Base-by-base conservation (phyloP, 176 grass and related monocot genomes). In the Neostapfia colusana region DNA sequence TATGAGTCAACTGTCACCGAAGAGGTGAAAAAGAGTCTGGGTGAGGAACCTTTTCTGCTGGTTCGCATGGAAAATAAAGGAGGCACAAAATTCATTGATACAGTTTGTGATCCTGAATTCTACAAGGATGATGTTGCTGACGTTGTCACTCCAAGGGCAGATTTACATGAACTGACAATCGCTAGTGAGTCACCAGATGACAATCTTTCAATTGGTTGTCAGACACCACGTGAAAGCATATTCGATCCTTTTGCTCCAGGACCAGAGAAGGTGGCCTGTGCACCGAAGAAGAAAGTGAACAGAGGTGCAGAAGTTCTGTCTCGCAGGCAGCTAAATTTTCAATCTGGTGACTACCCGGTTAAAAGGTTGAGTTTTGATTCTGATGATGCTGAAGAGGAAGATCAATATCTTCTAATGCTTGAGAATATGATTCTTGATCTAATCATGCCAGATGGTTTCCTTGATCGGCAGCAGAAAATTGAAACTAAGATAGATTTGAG, bases 171-270 rank as follows among this genome's bases (percentile, higher is more conserved):
- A 60, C 15, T 72, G 44, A 58, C 60, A 1, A 58, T 65, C 74
- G 63, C 70, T 59, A 50, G 36, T 18, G 55, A 65, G 40, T 39
- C 18, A 54, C 10, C 80, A 57, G 69, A 87, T 46, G 75, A 74
- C 59, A 39, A 6, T 51, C 41, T 71, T 65, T 27, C 64, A 10
- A 27, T 35, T 15, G 56, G 34, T 1, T 85, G 85, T 72, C 72
- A 85, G 63, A 25, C 81, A 21, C 91, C 91, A 11, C 76, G 75
- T 24, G 70, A 80, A 81, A 88, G 72, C 79, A 88, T 90, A 61
- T 93, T 90, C 80, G 85, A 93, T 81, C 91, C 91, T 24, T 93
- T 93, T 81, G 88, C 91, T 53, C 82, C 91, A 39, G 91, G 75
- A 34, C 65, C 71, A 56, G 85, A 83, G 24, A 82, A 88, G 62